Base-by-base conservation (phyloP, 768 basidiomycete species). In the Suillus occidentalis region DNA sequence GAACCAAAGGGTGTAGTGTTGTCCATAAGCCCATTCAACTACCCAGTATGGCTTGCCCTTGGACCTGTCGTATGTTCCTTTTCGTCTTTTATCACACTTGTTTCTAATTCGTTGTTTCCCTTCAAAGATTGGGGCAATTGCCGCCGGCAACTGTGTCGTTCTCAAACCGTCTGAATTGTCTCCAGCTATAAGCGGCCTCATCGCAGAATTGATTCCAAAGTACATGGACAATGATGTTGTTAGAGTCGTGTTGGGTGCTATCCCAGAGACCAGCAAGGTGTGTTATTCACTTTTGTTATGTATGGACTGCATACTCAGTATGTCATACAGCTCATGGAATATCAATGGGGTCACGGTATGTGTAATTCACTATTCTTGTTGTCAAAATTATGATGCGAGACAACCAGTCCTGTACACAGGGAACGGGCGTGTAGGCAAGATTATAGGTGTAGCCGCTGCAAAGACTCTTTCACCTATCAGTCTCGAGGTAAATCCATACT, bases 81-180 rank as follows among this genome's bases (percentile, higher is more conserved):
- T 20, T 62, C n/a, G 16, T 40, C 18, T 40, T 62, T 42, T 14
- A 28, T 9, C 1, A 37, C 28, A 6, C 40, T 36, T 22, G 36
- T 37, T 13, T 43, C 28, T 1, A 43, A 1, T 36, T 50, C 59
- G 43, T n/a, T 61, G 34, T 52, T 53, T 50, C 61, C 39, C 66
- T 81, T 78, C 47, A 28, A 47, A 77, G 78, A 82, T 82, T 53
- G 89, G 89, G 9, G 94, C 94, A 1, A 84, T 96, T 47, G 89
- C 92, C 0, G 91, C 92, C 2, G 94, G 94, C 7, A 89, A 88
- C 69, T 80, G 89, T 0, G 85, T 84, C 4, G 76, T 89, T 6
- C 55, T 94, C 60, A 95, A 95, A 73, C 91, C 91, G 0, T 90
- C 94, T 1, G 94, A 95, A 71, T 76, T 85, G 3, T 78, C 85